Base-by-base conservation (phyloP, 805 yeast species). In the Zygosaccharomyces pseudorouxii region DNA sequence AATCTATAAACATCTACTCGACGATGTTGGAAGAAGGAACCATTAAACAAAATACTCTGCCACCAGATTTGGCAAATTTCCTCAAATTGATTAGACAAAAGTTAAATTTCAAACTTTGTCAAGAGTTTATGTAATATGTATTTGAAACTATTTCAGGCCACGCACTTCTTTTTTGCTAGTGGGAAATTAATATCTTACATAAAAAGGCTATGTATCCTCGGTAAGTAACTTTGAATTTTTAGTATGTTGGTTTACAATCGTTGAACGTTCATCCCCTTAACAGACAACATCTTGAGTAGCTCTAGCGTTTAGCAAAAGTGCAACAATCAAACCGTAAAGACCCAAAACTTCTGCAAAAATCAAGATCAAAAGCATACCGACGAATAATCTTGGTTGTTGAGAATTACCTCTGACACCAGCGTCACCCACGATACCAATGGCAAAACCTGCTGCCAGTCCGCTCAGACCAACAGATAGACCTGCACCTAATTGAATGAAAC, bases 331-430 rank as follows among this genome's bases (percentile, higher is more conserved):
- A 68, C 99, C 99, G 73, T 93, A 89, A 62, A 93, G 84, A 78
- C 99, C 98, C 76, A 90, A 82, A 60, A 90, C 98, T 81, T 92
- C 99, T 56, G 97, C 97, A 75, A 92, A 92, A 89, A 92, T 92
- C 74, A 92, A 86, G 71, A 92, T 92, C 76, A 92, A 82, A 76
- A 92, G 88, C 95, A 92, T 92, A 71, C 98, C 98, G 57, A 92
- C 98, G 72, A 92, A 92, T 67, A 92, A 80, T 79, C 97, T 86
- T 70, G 97, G 97, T 75, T 92, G 99, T 73, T 90, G 97, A 55
- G 96, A 93, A 58, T 90, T 84, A 73, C 97, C 96, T 78, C 98
- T 87, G 50, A 92, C 98, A 80, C 99, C 99, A 50, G 96, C 97
- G 71, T 92, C 99, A 71, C 99, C 99, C 59, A 92, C 99, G 60